These are phyloP conservation scores for Umbelopsis sp. DNA, from an alignment of 192 early-diverging fungal species.

Conservation along the genomic window DNA sequence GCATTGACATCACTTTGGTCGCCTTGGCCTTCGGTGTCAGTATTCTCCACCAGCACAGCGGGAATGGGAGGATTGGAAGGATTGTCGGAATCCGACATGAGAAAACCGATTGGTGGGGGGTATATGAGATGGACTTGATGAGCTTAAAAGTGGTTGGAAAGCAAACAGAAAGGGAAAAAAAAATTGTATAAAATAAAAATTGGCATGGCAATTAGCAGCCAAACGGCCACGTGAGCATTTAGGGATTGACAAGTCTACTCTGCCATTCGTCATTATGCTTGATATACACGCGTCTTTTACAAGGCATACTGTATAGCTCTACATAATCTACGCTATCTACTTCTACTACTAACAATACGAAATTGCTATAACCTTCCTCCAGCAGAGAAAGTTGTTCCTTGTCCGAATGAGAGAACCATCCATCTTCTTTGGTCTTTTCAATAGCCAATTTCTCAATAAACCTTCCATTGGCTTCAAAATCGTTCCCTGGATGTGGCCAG, in stretches of 20 bases:
- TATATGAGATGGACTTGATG: background rate
- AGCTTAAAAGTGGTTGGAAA: too few relatives aligned
- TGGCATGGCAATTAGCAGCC: background rate
- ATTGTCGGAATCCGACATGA: slow-evolving; percentile 20
- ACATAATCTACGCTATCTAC: slow-evolving; percentile 39
- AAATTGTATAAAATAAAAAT: background rate
- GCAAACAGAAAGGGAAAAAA: slow-evolving; percentile 2
- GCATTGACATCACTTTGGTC: slow-evolving; percentile 19
- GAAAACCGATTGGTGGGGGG: background rate
- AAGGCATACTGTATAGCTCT: slow-evolving; percentile 2
- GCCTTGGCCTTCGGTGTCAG: slow-evolving; percentile 7
- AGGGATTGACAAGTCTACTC: background rate
- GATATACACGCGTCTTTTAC: background rate
- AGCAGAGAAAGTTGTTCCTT: slow-evolving; percentile 23
- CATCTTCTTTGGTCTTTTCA: slow-evolving; percentile 13
- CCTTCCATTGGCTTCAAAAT: background rate
- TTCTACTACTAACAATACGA: slow-evolving; percentile 39
- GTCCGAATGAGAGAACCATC: slow-evolving; percentile 17
- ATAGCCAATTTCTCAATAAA: slow-evolving; percentile 23
- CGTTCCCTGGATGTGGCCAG: slow-evolving; percentile 10
- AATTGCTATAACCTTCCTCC: slow-evolving; percentile 36
- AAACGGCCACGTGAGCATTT: slow-evolving; percentile 6
- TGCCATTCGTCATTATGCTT: slow-evolving; percentile 9
- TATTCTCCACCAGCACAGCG: background rate
- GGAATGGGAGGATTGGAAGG: background rate